phyloP scores from a whole-genome alignment of 495 filamentous ascomycete genomes.

The Penicillium herquei region DNA sequence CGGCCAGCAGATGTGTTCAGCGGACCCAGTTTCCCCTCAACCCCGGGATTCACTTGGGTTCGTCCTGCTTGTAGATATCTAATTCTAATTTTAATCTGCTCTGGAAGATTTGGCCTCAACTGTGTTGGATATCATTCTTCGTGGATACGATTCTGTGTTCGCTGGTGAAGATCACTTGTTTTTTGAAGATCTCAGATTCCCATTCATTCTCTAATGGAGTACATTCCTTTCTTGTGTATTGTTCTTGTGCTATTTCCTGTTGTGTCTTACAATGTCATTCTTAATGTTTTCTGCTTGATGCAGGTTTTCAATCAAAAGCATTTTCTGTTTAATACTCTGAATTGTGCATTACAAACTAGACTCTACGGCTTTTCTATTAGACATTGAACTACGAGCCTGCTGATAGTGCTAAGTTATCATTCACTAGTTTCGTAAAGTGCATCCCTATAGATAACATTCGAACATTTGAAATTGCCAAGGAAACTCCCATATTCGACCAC shows the following conservation, averaged over 20 bases:
- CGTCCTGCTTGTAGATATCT: conserved; percentile 37
- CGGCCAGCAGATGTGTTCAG: conserved; percentile 9
- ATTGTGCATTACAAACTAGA: too few relatives aligned
- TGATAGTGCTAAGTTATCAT: too few relatives aligned
- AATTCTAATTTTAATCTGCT: conserved; percentile 42
- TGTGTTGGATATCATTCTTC: conserved; percentile 8
- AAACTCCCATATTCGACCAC: too few relatives aligned
- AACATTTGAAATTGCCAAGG: too few relatives aligned
- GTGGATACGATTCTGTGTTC: conserved; percentile 10
- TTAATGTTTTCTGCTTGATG: not conserved
- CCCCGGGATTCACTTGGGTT: conserved; percentile 6
- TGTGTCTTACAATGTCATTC: not conserved
- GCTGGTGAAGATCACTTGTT: conserved; percentile 13
- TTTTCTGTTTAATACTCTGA: too few relatives aligned
- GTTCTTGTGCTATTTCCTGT: not conserved
- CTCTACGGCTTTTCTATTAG: too few relatives aligned
- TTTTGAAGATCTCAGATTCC: conserved; percentile 14
- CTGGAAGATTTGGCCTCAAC: conserved; percentile 8
- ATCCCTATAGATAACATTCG: too few relatives aligned
- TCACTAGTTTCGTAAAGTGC: too few relatives aligned
- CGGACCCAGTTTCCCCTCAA: not conserved
- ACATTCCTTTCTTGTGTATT: conserved; percentile 26
- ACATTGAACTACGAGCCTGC: too few relatives aligned
- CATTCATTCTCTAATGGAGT: conserved; percentile 35
- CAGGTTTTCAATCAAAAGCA: too few relatives aligned